phyloP scores from a whole-genome alignment of 202 grass and related monocot genomes.

The Setaria italica region DNA sequence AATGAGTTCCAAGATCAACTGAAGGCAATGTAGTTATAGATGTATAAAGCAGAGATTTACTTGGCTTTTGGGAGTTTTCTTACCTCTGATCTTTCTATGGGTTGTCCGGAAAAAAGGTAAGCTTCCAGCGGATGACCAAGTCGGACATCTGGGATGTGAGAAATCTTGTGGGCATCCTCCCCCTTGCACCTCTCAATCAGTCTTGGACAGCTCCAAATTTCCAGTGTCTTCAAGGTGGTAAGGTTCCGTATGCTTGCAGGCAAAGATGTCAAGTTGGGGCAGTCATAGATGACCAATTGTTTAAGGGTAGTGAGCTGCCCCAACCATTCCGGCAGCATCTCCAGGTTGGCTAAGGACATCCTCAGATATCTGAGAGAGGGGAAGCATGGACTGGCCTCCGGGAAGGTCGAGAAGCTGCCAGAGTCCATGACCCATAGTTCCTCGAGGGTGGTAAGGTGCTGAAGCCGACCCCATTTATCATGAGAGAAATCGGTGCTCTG shows the following conservation, averaged over 20 bases:
- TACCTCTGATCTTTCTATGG: not conserved
- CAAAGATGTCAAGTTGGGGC: not conserved
- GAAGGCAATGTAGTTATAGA: too few species aligned
- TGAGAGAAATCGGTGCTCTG: fast-evolving
- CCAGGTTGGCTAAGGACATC: not conserved
- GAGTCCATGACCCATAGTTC: too few species aligned
- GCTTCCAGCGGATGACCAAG: not conserved
- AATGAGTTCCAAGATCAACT: too few species aligned
- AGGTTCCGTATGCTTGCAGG: constrained; percentile 34
- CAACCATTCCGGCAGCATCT: constrained; percentile 34
- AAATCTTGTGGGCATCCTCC: not conserved
- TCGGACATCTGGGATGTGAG: not conserved
- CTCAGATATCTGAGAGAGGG: not conserved
- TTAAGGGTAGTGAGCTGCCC: constrained; percentile 16
- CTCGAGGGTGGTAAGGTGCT: constrained; percentile 28
- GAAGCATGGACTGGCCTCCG: not conserved
- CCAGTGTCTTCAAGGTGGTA: constrained; percentile 3
- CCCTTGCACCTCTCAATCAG: not conserved
- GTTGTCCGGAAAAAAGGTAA: not conserved
- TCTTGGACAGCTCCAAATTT: constrained; percentile 1
- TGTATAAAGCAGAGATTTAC: too few species aligned
- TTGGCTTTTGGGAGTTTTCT: not conserved
- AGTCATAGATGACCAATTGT: not conserved
- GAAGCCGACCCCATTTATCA: constrained; percentile 11
- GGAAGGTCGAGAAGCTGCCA: not conserved